Evolutionary conservation across 2,329 filamentous ascomycete genomes (phyloP), one percentile per base, ranked within the genome.

Genomic region (Teratosphaeria gauchensis): DNA sequence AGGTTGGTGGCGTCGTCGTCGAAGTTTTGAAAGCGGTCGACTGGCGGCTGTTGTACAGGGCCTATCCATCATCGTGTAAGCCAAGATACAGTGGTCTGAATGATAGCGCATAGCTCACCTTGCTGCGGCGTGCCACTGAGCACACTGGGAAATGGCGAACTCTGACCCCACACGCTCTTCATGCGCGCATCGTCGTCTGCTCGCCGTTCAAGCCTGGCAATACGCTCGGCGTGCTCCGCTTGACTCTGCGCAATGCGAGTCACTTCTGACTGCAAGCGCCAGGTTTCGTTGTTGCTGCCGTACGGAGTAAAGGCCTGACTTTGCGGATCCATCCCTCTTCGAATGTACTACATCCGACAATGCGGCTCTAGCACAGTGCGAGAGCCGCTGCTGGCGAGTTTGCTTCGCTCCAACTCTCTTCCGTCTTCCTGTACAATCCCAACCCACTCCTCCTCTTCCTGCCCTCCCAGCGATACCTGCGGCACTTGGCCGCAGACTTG

Each of bases 141-240:
- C 46, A 91, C 84, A 64, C 86, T 87, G n/a, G 92, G 91, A 71
- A 96, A 96, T 16, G 92, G 92, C 58, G 92, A 95, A 54, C 81
- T 77, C 64, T 88, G 87, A 54, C 84, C 84, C 94, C 94, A 99
- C 58, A 95, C 88, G 61, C 89, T 95, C 74, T 92, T 95, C 73
- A 85, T 74, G 63, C 81, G 78, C 58, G 80, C 79, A 73, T 86
- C 83, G 64, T 86, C 83, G 64, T 86, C 83, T 60, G 81, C 81
- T 61, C 81, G 79, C 59, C 83, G 78, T 70, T 87, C 84, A 60
- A 87, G 71, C 59, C 82, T 78, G 58, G 81, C 75, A 62, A 87
- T 77, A 58, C 84, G 79, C 65, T 86, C 83, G 52, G 79, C 75
- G 70, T 86, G 83, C 62, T 85, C 82, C 56, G 78, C 75, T 69